Conservation (phyloP, 192 early-diverging fungal genomes). For the Podila verticillata region DNA sequence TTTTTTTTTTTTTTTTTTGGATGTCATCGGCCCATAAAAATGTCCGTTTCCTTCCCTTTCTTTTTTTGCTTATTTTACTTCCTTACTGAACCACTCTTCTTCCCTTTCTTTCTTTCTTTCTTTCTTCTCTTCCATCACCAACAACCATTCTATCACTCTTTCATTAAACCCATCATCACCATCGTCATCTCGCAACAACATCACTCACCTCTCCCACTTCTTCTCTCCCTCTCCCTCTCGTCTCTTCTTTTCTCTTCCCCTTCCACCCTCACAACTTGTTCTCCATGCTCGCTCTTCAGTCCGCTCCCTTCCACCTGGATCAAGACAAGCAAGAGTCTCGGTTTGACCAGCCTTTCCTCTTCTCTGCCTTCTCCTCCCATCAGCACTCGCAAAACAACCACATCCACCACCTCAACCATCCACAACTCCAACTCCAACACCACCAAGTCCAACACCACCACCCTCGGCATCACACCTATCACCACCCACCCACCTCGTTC, state of each 20-base stretch:
- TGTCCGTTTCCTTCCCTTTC: not conserved
- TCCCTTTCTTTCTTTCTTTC: not conserved
- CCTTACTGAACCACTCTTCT: no score
- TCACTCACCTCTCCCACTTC: slow-evolving; percentile 8
- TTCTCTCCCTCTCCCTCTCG: not conserved
- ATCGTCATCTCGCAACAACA: not conserved
- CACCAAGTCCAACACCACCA: slow-evolving; percentile 10
- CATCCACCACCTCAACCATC: not conserved
- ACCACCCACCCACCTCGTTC: slow-evolving; percentile 10
- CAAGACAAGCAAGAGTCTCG: slow-evolving; percentile 46
- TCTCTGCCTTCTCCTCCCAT: slow-evolving; percentile 1
- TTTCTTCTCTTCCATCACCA: slow-evolving; percentile 5
- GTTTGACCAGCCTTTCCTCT: slow-evolving; percentile 39
- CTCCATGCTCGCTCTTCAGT: slow-evolving; percentile 49
- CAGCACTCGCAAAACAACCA: not conserved
- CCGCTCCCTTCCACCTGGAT: slow-evolving; percentile 50
- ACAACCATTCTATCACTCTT: not conserved
- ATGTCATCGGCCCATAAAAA: no score
- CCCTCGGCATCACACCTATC: slow-evolving; percentile 43
- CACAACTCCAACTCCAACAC: not conserved
- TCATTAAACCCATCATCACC: not conserved
- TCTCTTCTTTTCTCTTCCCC: not conserved
- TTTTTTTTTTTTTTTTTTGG: not conserved
- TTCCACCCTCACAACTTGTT: not conserved
- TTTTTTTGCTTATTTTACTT: slow-evolving; percentile 2